phyloP scores from a whole-genome alignment of 2,329 filamentous ascomycete genomes.

The Pseudogymnoascus sp. region DNA sequence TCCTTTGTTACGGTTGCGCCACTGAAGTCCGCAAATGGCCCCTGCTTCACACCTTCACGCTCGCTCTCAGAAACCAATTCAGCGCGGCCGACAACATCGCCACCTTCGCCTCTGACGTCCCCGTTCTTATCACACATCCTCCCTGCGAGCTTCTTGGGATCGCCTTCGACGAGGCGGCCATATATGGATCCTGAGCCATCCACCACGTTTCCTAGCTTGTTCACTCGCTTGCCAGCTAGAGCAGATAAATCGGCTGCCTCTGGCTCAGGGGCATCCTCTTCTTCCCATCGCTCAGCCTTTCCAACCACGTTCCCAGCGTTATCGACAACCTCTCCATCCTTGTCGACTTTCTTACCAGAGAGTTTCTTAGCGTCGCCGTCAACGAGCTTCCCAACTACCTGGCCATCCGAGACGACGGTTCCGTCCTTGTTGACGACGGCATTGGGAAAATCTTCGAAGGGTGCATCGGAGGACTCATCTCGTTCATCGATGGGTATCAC shows the following conservation, averaged over 20 bases:
- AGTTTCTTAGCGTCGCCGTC: slow-evolving; percentile 57
- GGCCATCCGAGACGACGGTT: slow-evolving; percentile 41
- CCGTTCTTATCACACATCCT: slow-evolving; percentile 65
- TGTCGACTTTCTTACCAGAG: slow-evolving; percentile 56
- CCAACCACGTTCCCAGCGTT: slow-evolving; percentile 59
- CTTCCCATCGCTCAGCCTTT: slow-evolving; percentile 60
- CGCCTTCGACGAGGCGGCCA: slow-evolving; percentile 59
- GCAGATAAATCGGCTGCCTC: slow-evolving; percentile 46
- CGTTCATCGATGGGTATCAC: slow-evolving; percentile 49
- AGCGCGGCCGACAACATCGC: slow-evolving; percentile 58
- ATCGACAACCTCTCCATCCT: slow-evolving; percentile 61
- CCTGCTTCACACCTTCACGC: slow-evolving; percentile 53
- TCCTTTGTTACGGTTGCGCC: slow-evolving; percentile 60
- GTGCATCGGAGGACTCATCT: slow-evolving; percentile 39
- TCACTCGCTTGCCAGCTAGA: slow-evolving; percentile 61
- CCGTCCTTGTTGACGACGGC: slow-evolving; percentile 46
- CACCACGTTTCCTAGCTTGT: slow-evolving; percentile 58
- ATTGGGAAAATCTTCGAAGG: slow-evolving; percentile 51
- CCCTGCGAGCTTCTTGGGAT: slow-evolving; percentile 53
- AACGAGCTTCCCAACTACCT: slow-evolving; percentile 49
- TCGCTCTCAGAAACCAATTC: slow-evolving; percentile 62
- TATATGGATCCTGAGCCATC: slow-evolving; percentile 47
- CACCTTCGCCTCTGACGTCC: slow-evolving; percentile 63
- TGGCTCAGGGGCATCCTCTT: slow-evolving; percentile 37
- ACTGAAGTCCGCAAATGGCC: slow-evolving; percentile 58